Evolutionary conservation across 805 yeast genomes (phyloP), one percentile per base, ranked within the genome.

Genomic region (Wickerhamiella brachini): DNA sequence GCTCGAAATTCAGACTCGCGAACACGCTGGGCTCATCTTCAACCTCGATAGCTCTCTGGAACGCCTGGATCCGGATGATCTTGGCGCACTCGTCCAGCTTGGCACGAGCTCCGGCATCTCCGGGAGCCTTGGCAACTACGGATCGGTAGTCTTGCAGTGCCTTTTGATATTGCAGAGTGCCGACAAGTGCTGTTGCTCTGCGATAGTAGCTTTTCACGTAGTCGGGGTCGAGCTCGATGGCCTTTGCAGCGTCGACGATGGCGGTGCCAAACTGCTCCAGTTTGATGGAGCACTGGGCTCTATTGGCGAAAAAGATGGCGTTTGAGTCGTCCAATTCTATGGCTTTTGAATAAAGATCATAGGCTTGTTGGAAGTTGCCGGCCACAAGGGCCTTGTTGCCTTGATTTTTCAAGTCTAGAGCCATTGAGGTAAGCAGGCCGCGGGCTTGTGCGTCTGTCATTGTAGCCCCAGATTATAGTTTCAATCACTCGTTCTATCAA

Each of bases 251-350:
- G 64, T 89, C 96, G n/a, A 66, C 70, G 2, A 89, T 75, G 0
- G 96, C 95, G 50, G 78, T 72, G 3, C 96, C 97, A 64, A 83
- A 89, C 59, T 81, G 82, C 64, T 90, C 98, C 51, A 81, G 65
- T 60, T 87, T 85, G 62, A 90, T 79, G 58, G 88, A 82, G 0
- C 87, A 95, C 64, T 87, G 93, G 0, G 96, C 95, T 57, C 95
- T 71, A 66, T 89, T 89, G 20, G 95, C 80, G 60, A 68, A 83
- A 57, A 77, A 81, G n/a, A 88, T 75, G 0, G 90, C 81, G 39
- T 81, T 78, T 4, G 68, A 57, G 12, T 74, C 65, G 58, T 81
- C 81, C 4, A 80, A 57, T 41, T 73, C 80, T 34, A 86, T 83
- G 10, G 95, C 96, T 55, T 74, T 62, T 1, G 87, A 75, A 65